Conservation (phyloP, 306 rosid genomes). For the Vicia villosa region DNA sequence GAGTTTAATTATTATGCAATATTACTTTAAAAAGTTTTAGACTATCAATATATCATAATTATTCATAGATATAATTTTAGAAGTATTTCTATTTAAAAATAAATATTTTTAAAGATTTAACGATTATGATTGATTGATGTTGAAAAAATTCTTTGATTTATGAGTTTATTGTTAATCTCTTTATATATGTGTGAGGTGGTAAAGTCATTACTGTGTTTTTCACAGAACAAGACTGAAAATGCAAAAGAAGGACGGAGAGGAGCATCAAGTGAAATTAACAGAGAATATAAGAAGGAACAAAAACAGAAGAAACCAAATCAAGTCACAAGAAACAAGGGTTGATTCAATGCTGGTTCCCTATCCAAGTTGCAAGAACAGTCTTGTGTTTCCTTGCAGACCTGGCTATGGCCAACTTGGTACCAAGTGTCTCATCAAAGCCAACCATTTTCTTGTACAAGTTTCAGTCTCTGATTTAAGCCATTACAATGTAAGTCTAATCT, state of each 20-base stretch:
- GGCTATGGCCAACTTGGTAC: constrained; percentile 53
- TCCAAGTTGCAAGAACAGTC: constrained; percentile 45
- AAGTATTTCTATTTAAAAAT: too few relatives aligned
- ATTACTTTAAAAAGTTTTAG: too few relatives aligned
- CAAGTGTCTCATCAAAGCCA: constrained; percentile 35
- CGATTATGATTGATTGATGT: too few relatives aligned
- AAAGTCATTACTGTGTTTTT: constrained; percentile 24
- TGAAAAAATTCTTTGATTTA: too few relatives aligned
- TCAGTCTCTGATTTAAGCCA: constrained; percentile 41
- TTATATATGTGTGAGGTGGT: not conserved
- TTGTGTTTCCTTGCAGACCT: constrained; percentile 49
- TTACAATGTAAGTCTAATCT: constrained; percentile 50
- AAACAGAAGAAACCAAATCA: constrained; percentile 37
- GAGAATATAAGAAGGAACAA: constrained; percentile 42
- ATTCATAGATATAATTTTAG: too few relatives aligned
- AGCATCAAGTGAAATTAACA: constrained; percentile 39
- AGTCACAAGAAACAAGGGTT: constrained; percentile 32
- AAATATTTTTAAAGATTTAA: too few relatives aligned
- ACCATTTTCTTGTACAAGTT: constrained; percentile 36
- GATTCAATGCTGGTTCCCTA: constrained; percentile 22
- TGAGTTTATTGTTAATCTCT: not conserved
- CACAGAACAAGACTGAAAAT: constrained; percentile 23
- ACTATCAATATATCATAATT: too few relatives aligned
- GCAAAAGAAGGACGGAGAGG: constrained; percentile 47
- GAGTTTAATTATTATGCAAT: too few relatives aligned